Evolutionary conservation across 495 filamentous ascomycete genomes (phyloP).

Genomic region (Aspergillus baeticus): DNA sequence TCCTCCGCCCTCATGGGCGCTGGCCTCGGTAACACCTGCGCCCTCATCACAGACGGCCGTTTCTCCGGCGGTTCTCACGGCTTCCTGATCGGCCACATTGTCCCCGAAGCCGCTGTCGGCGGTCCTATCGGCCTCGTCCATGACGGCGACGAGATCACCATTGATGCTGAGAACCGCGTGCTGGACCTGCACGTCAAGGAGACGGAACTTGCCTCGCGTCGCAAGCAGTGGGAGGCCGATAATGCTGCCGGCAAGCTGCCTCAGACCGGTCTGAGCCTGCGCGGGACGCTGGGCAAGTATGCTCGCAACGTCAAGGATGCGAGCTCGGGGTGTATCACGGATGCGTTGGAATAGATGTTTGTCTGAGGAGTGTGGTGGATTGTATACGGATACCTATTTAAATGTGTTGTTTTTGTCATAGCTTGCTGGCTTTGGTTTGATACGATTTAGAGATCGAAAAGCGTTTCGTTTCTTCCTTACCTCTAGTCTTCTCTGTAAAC

Average conservation of each 20-base stretch:
- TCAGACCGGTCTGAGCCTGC: constrained; percentile 39
- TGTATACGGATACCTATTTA: background rate
- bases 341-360: constrained; percentile 16
- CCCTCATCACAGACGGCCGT: constrained; percentile 39
- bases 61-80: constrained; percentile 44
- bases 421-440: background rate
- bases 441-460: constrained; percentile 4
- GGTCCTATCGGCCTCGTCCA: constrained; percentile 50
- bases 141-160: constrained; percentile 50
- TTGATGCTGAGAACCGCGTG: constrained; percentile 46
- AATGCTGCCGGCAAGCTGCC: constrained; percentile 26
- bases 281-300: constrained; percentile 87
- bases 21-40: constrained; percentile 64
- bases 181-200: constrained; percentile 44
- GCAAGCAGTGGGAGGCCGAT: constrained; percentile 50
- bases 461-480: background rate
- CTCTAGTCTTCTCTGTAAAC: background rate
- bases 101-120: constrained; percentile 52
- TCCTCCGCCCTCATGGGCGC: constrained; percentile 85
- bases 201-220: constrained; percentile 61
- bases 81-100: constrained; percentile 49
- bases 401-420: background rate
- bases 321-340: constrained; percentile 23
- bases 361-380: background rate
- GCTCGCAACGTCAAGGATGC: constrained; percentile 54